Base-by-base conservation (phyloP, 306 rosid species). In the Clitoria ternatea region DNA sequence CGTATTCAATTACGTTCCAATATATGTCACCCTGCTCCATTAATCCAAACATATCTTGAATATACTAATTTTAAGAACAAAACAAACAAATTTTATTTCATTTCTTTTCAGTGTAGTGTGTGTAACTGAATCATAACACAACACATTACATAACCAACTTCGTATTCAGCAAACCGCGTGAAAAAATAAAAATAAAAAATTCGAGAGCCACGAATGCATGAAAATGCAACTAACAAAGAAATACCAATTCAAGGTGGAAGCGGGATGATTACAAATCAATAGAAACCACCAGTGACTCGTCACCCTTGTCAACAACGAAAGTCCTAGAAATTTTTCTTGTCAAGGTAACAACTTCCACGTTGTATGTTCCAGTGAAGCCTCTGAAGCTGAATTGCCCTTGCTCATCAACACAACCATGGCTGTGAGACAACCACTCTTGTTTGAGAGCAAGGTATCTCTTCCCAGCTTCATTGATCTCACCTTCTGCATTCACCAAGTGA, bases 401-500 rank as follows among this genome's bases (percentile, higher is more conserved):
- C 60, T 83, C 90, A 30, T 88, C 87, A 43, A 83, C 69, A 60
- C 76, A 80, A 2, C 96, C 97, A 64, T 59, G 82, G 1, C 90
- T 75, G 3, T 61, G 87, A 52, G 92, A 84, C 17, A 95, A 63
- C 97, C 96, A 91, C 83, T 91, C 99, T 52, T 83, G 75, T 75
- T 86, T 89, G 45, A 95, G 88, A 61, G 66, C 69, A 61, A 91
- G 65, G 75, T 65, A 87, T 15, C 95, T 84, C 48, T 79, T 83
- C 4, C 96, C 97, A 19, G 99, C 96, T 82, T 86, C 89, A 4
- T 95, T 91, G 15, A 95, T 4, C 1, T 86, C 97, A 4, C 99
- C 99, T 78, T 94, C 97, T 17, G 97, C 92, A 67, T 87, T 68
- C 72, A 89, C 96, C 54, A 95, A 78, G 72, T 91, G 96, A 0